A percentile compares a stretch with the other conserved stretches of the same genome.
These are phyloP conservation scores for Cytospora mali DNA, from an alignment of 2,329 filamentous ascomycete genomes.

Conservation along the genomic window DNA sequence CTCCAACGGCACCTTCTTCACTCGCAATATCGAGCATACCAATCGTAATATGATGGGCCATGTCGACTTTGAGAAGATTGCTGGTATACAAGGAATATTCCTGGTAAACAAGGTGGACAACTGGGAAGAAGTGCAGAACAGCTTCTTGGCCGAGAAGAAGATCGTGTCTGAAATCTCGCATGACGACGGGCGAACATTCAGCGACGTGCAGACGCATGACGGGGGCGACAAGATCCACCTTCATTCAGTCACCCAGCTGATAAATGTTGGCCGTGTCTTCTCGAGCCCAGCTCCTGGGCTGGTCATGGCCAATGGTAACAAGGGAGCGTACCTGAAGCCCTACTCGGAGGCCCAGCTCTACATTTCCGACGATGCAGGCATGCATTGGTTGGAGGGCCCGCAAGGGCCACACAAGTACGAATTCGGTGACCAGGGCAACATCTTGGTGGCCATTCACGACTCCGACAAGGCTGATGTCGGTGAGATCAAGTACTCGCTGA, in stretches of 20 bases:
- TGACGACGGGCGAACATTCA: constrained; percentile 89
- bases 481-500: constrained; percentile 74
- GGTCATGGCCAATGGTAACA: constrained; percentile 93
- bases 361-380: constrained; percentile 87
- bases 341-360: constrained; percentile 79
- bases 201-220: constrained; percentile 65
- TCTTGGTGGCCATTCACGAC: constrained; percentile 82
- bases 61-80: constrained; percentile 95
- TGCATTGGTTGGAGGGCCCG: constrained; percentile 76
- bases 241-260: constrained; percentile 85
- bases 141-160: constrained; percentile 60
- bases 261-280: constrained; percentile 83
- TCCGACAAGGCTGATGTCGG: constrained; percentile 62
- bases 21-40: constrained; percentile 86
- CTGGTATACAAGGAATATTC: constrained; percentile 88
- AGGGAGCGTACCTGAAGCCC: constrained; percentile 69
- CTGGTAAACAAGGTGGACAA: constrained; percentile 90
- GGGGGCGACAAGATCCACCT: constrained; percentile 72
- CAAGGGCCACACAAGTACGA: constrained; percentile 92
- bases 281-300: constrained; percentile 92
- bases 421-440: constrained; percentile 89
- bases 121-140: constrained; percentile 70
- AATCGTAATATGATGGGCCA: constrained; percentile 76
- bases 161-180: constrained; percentile 85
- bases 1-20: constrained; percentile 96